phyloP scores from a whole-genome alignment of 371 early-diverging fungal genomes.

The Mortierella sp. region DNA sequence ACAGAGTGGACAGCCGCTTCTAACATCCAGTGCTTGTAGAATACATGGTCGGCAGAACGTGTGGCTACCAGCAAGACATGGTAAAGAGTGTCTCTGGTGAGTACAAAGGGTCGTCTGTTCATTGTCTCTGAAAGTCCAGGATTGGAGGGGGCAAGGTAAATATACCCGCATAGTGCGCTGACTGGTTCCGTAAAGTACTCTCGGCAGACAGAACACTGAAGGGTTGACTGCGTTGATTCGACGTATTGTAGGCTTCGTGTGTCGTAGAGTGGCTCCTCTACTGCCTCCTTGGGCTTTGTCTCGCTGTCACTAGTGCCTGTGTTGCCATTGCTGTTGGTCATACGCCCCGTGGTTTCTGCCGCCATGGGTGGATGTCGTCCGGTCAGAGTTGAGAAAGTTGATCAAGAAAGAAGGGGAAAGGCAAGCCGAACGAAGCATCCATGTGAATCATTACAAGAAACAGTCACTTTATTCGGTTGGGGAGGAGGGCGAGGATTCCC shows the following conservation, averaged over 20 bases:
- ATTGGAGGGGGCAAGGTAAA: neutral
- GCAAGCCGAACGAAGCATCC: too few relatives aligned
- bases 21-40: conserved; percentile 62
- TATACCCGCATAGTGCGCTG: conserved; percentile 53
- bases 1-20: conserved; percentile 73
- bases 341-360: conserved; percentile 1
- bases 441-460: too few relatives aligned
- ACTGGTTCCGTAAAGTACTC: conserved; percentile 54
- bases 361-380: conserved; percentile 4
- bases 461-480: too few relatives aligned
- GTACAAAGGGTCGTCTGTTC: too few relatives aligned
- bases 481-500: neutral
- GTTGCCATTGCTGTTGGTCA: neutral
- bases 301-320: neutral
- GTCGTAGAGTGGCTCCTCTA: conserved; percentile 36
- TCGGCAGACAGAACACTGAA: conserved; percentile 51
- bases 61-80: conserved; percentile 57
- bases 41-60: conserved; percentile 77
- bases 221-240: conserved; percentile 46
- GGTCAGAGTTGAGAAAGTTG: conserved; percentile 1
- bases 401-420: neutral
- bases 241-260: conserved; percentile 44
- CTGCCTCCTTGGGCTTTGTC: conserved; percentile 1
- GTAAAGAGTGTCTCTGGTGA: too few relatives aligned
- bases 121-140: too few relatives aligned